These are phyloP conservation scores for Hypoxylon sp. DNA, from an alignment of 2,329 filamentous ascomycete species.

Conservation along the genomic window DNA sequence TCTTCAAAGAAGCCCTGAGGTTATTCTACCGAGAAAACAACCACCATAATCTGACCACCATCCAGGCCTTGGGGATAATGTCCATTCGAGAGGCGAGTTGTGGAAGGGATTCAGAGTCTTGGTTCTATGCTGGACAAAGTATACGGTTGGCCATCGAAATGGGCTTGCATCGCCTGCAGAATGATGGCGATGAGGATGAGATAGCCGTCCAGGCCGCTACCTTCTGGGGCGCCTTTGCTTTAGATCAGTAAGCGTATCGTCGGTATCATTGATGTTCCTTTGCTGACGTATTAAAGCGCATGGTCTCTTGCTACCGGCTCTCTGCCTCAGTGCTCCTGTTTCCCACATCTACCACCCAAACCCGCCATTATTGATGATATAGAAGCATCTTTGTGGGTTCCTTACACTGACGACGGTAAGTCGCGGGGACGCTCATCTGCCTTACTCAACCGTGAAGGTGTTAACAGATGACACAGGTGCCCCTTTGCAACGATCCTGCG, in stretches of 20 bases:
- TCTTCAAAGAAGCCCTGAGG: slow-evolving; percentile 73
- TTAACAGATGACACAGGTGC: slow-evolving; percentile 51
- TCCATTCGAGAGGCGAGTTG: slow-evolving; percentile 77
- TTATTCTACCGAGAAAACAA: slow-evolving; percentile 66
- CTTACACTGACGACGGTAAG: slow-evolving; percentile 66
- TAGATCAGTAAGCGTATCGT: slow-evolving; percentile 66
- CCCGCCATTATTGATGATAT: slow-evolving; percentile 67
- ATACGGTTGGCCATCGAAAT: slow-evolving; percentile 77
- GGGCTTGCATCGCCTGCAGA: slow-evolving; percentile 67
- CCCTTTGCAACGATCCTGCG: slow-evolving; percentile 62
- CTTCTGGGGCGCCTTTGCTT: slow-evolving; percentile 69
- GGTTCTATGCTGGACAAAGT: slow-evolving; percentile 76
- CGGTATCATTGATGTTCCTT: slow-evolving; percentile 1
- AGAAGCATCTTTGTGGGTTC: slow-evolving; percentile 67
- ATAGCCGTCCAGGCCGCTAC: slow-evolving; percentile 67
- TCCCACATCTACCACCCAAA: slow-evolving; percentile 65
- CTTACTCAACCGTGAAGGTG: neutral
- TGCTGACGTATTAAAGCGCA: slow-evolving; percentile 54
- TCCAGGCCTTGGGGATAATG: slow-evolving; percentile 80
- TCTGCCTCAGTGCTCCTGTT: slow-evolving; percentile 66
- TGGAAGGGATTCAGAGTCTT: slow-evolving; percentile 76
- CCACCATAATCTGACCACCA: slow-evolving; percentile 71
- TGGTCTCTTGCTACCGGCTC: slow-evolving; percentile 72
- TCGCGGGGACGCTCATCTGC: slow-evolving; percentile 21
- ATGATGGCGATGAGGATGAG: slow-evolving; percentile 61